Evolutionary conservation across 2,329 filamentous ascomycete species (phyloP), one percentile per base, ranked within the genome.

Genomic region (Helicocarpus griseus): DNA sequence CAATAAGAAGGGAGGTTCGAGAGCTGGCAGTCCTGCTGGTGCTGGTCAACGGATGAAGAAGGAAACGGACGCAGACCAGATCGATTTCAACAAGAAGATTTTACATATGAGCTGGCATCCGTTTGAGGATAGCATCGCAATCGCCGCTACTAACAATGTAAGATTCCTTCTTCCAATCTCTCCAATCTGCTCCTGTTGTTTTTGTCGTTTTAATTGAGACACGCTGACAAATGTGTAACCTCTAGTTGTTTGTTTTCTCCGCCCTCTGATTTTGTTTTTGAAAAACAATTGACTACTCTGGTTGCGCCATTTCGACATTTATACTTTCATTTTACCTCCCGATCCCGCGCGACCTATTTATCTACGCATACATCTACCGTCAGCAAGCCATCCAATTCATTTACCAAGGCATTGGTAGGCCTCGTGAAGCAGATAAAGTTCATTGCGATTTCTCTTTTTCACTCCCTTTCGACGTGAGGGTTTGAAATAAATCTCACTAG

Each of bases 41-140:
- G 87, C 90, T 65, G 89, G 89, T 52, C 89, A 93, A 67, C 82
- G 93, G 62, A 97, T 98, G 93, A 85, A 90, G 65, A 97, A 96
- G 75, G 93, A 98, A 76, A 98, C 93, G 49, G 93, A 98, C 71
- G 93, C 93, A 53, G 91, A 98, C 70, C 91, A 97, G 75, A 97
- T 97, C 71, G 93, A 98, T 72, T 98, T 97, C 73, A 97, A 97
- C 80, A 98, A 97, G 81, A 98, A 98, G 81, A 98, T 98, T 63
- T 70, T 98, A 67, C 93, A 98, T 71, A 98, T 98, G 93, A 97
- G 91, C 74, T 98, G 93, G 93, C 93, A 98, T 82, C 93, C 93
- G 46, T 96, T 94, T 64, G 93, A 98, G 73, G 91, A 98, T 74
- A 97, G 91, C 75, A 98, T 98, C 73, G 93, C 93, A 53, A 98